Conservation (phyloP, 2,329 filamentous ascomycete species). For the Pyrenochaeta sp. region DNA sequence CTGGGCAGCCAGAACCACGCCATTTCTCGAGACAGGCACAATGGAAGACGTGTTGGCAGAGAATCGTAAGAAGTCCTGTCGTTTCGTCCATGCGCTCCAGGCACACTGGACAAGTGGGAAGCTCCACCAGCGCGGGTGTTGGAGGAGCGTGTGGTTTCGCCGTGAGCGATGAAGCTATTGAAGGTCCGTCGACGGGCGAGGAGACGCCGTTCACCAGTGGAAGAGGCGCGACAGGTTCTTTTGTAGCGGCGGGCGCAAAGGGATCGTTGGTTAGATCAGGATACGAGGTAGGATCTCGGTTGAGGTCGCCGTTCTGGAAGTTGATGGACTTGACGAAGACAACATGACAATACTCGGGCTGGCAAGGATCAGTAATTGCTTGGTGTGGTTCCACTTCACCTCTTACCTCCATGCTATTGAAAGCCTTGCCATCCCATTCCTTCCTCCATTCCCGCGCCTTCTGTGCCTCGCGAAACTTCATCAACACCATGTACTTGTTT, state of each 20-base stretch:
- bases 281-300: conserved; percentile 59
- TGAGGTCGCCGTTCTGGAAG: conserved; percentile 69
- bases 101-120: conserved; percentile 95
- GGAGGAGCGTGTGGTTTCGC: conserved; percentile 72
- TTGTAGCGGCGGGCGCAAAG: conserved; percentile 64
- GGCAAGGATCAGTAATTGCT: conserved; percentile 16
- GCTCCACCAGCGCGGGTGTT: conserved; percentile 84
- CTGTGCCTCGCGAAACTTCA: conserved; percentile 84
- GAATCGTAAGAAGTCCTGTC: conserved; percentile 90
- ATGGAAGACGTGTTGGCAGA: conserved; percentile 97
- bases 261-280: conserved; percentile 70
- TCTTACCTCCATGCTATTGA: conserved; percentile 86
- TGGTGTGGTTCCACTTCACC: no score
- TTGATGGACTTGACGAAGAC: conserved; percentile 93
- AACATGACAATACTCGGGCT: conserved; percentile 93
- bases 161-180: conserved; percentile 56
- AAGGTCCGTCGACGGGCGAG: conserved; percentile 41
- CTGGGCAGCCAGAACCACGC: conserved; percentile 91
- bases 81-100: conserved; percentile 98
- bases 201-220: conserved; percentile 40
- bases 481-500: conserved; percentile 92
- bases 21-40: conserved; percentile 96
- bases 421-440: conserved; percentile 91
- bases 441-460: conserved; percentile 81
- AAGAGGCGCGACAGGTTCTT: conserved; percentile 45